Evolutionary conservation across 176 grass and related monocot genomes (phyloP), one percentile per base, ranked within the genome.

Genomic region (Hyparrhenia diplandra): DNA sequence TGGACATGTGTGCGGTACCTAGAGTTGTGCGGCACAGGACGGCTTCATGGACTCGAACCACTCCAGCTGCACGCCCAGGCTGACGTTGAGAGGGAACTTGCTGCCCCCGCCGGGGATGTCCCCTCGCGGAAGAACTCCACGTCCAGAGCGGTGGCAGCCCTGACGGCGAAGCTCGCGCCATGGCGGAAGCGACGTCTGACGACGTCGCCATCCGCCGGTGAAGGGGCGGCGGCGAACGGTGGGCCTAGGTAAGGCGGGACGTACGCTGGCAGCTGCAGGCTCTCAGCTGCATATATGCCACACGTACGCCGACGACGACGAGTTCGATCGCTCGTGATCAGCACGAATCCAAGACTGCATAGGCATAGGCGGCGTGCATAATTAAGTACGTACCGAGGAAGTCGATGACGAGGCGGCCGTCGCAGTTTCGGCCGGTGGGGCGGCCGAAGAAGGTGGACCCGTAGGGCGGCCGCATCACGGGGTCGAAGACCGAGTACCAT

Each of bases 361-460:
- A 36, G 4, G 35, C 35, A 36, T 36, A 36, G 6, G 7, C 5
- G 12, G 42, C 6, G 10, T 61, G 25, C 10, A 39, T 9, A 21
- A 35, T 1, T 1, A 0, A 0, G n/a, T 9, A 39, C 37, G 8
- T 36, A 90, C 83, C 88, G 39, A 90, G 21, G 61, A 90, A 85
- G 49, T 90, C 88, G 54, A 90, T 57, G 41, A 85, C 27, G 51
- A 90, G 80, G 10, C 88, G 64, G 52, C 88, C 88, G 41, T 90
- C 77, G 55, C 71, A 82, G 83, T 83, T 86, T 24, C 88, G 76
- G 11, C 64, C 87, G 35, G 66, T 69, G 66, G 66, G 20, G 36
- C 36, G 66, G 35, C 36, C 35, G 36, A 69, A 69, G 66, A 24
- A 69, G 35, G 20, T 69, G 20, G 4, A n/a, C 6, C 36, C 66